These are phyloP conservation scores for Brasenia schreberi DNA, from an alignment of 164 flowering plant species.

Conservation along the genomic window DNA sequence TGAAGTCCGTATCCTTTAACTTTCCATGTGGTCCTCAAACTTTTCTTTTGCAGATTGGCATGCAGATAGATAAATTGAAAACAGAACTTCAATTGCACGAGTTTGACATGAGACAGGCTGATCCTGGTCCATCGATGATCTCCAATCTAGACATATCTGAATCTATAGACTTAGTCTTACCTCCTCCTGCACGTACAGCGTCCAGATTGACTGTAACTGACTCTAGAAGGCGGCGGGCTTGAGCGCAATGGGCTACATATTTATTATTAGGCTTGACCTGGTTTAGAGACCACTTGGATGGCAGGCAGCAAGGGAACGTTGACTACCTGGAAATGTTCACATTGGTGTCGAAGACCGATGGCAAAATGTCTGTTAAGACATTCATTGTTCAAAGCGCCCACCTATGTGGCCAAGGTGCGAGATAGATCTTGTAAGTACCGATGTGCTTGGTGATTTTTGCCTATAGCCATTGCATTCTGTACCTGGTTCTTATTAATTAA, in stretches of 20 bases:
- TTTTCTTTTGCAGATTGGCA: conserved; percentile 2
- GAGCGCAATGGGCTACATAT: conserved; percentile 29
- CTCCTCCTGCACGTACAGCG: conserved; percentile 29
- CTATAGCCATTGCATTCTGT: no score
- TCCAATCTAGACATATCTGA: conserved; percentile 85
- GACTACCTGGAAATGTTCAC: background rate
- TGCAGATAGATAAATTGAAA: conserved; percentile 50
- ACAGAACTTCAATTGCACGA: conserved; percentile 40
- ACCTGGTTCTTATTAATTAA: no score
- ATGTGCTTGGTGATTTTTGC: no score
- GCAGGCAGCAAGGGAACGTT: background rate
- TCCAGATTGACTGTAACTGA: conserved; percentile 59
- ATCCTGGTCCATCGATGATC: conserved; percentile 39
- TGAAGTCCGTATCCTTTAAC: no score
- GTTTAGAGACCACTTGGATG: background rate
- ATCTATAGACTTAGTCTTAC: conserved; percentile 53
- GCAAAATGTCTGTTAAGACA: no score
- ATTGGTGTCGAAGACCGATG: background rate
- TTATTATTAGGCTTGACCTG: conserved; percentile 1
- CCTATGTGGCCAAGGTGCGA: no score
- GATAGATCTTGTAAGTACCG: no score
- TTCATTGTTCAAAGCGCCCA: no score
- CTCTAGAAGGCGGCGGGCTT: conserved; percentile 42
- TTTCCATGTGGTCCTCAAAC: background rate
- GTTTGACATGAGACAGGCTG: conserved; percentile 40